Percentiles rank a stretch among this genome's conserved stretches.
phyloP scores from a whole-genome alignment of 2,329 filamentous ascomycete genomes.

The Pezicula carpinea region DNA sequence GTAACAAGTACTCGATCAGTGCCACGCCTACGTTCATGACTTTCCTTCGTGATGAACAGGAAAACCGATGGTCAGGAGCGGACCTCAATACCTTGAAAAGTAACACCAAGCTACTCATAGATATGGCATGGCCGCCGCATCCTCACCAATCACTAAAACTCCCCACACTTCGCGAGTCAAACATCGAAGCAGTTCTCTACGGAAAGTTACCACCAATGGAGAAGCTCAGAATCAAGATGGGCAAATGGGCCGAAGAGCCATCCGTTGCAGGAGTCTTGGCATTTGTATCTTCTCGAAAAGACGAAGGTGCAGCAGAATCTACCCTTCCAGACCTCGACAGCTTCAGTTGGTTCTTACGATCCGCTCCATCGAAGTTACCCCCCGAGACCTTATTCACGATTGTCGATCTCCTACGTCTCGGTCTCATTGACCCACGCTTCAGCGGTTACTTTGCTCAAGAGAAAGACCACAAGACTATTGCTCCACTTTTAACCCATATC shows the following conservation, averaged over 20 bases:
- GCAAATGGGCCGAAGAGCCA: constrained; percentile 50
- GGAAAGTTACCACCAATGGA: constrained; percentile 75
- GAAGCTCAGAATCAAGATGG: constrained; percentile 79
- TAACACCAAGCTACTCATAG: constrained; percentile 69
- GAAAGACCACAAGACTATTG: constrained; percentile 55
- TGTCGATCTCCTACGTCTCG: constrained; percentile 78
- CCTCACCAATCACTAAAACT: constrained; percentile 68
- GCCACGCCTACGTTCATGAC: constrained; percentile 88
- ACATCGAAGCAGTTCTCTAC: constrained; percentile 62
- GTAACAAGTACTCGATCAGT: constrained; percentile 60
- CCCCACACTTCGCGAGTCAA: constrained; percentile 61
- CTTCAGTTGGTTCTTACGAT: constrained; percentile 58
- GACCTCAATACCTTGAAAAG: constrained; percentile 62
- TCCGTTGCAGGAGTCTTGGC: constrained; percentile 60
- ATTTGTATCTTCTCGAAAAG: constrained; percentile 64
- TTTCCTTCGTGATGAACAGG: constrained; percentile 69
- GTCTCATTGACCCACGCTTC: constrained; percentile 72
- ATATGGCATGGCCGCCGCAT: constrained; percentile 72
- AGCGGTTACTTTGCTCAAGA: constrained; percentile 83
- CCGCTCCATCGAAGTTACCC: constrained; percentile 51
- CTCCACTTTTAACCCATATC: constrained; percentile 56
- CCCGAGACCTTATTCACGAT: constrained; percentile 69
- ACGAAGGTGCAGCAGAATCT: constrained; percentile 56
- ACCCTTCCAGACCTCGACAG: constrained; percentile 65
- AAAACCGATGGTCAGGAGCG: constrained; percentile 77